phyloP scores from a whole-genome alignment of 306 rosid species.

The Cucumis sativus region DNA sequence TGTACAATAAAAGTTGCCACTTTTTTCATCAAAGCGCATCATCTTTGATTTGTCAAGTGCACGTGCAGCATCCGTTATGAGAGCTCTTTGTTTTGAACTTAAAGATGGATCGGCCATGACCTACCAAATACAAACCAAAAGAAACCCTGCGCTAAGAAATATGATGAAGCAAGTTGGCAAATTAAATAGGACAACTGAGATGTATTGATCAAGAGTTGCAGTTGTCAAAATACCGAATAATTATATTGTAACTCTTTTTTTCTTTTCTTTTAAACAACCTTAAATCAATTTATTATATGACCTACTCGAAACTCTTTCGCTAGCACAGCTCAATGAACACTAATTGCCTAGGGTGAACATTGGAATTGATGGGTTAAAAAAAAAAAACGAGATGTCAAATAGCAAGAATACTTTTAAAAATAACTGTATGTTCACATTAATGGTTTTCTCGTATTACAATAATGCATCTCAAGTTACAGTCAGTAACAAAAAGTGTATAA shows the following conservation, averaged over 20 bases:
- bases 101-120: constrained; percentile 85
- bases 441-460: not conserved
- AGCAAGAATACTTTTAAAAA: not conserved
- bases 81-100: constrained; percentile 77
- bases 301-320: not conserved
- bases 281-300: not conserved
- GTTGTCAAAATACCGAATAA: not conserved
- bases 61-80: constrained; percentile 88
- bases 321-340: not conserved
- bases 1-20: constrained; percentile 95
- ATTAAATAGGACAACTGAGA: not conserved
- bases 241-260: not conserved
- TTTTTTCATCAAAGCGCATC: constrained; percentile 99
- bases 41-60: constrained; percentile 92
- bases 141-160: constrained; percentile 9
- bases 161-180: not conserved
- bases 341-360: not conserved
- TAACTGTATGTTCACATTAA: not conserved
- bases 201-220: not conserved
- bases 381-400: not conserved
- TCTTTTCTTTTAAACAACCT: too few relatives aligned
- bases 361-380: not conserved
- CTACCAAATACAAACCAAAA: constrained; percentile 24
- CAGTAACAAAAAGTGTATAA: not conserved
- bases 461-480: not conserved